A percentile compares a stretch with the other conserved stretches of the same genome.
Conservation (phyloP, 352 stramenopile species). For the Thalassiosira livingstoniorum region DNA sequence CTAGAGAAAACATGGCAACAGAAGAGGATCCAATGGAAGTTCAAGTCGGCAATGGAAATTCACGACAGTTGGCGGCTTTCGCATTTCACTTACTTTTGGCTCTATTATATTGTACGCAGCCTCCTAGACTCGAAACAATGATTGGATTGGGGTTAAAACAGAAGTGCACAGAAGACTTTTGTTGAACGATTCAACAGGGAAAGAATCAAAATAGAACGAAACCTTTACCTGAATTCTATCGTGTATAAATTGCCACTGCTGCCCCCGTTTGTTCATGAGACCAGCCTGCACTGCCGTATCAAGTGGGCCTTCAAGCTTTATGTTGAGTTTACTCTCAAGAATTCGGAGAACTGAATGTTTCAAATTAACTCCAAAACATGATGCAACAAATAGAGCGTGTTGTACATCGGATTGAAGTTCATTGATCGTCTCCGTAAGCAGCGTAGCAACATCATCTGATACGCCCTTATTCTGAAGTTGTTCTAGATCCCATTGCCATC, state of each 20-base stretch:
- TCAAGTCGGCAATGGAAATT: no score
- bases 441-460: background rate
- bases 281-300: background rate
- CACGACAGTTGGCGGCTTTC: no score
- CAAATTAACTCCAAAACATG: background rate
- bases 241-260: background rate
- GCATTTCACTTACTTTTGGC: no score
- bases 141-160: no score
- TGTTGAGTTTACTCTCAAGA: conserved; percentile 2
- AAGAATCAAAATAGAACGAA: no score
- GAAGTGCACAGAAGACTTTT: no score
- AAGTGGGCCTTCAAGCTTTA: background rate
- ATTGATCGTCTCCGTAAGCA: background rate
- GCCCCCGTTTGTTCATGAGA: background rate
- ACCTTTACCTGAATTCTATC: conserved; percentile 4
- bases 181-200: no score
- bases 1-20: no score
- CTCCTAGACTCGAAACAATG: no score
- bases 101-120: conserved; percentile 35
- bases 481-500: conserved; percentile 22
- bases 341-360: background rate
- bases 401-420: background rate
- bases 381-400: background rate
- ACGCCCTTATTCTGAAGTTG: conserved; percentile 3
- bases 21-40: no score